Conservation (phyloP, 2,329 filamentous ascomycete species). For the Colletotrichum sublineola region DNA sequence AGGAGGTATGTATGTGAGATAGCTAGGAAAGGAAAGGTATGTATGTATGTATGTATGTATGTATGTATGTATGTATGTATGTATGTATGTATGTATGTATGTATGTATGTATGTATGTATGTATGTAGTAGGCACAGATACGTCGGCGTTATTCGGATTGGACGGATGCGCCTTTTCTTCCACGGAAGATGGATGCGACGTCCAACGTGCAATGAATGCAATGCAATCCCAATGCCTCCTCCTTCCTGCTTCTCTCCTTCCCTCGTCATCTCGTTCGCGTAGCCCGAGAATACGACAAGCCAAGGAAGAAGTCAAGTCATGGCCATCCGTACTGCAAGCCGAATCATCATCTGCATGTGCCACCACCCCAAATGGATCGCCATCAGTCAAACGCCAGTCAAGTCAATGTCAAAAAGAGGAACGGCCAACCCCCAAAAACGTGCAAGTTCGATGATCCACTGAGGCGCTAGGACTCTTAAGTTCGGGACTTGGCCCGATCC, state of each 20-base stretch:
- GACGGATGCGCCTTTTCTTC: constrained; percentile 8
- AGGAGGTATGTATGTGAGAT: neutral
- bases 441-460: constrained; percentile 33
- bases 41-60: neutral
- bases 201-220: neutral
- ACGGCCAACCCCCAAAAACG: constrained; percentile 28
- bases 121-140: neutral
- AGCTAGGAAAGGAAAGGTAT: neutral
- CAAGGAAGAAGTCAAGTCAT: neutral
- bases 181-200: neutral
- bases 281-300: constrained; percentile 2
- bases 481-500: constrained; percentile 22
- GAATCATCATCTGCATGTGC: neutral
- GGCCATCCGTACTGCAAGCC: no score
- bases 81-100: neutral
- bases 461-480: constrained; percentile 22
- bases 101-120: neutral
- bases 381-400: constrained; percentile 10
- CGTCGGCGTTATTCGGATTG: constrained; percentile 2
- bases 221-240: constrained; percentile 3
- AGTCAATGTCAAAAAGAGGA: constrained; percentile 23
- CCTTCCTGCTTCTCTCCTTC: neutral
- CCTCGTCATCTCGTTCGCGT: neutral
- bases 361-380: neutral
- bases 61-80: neutral